phyloP scores from a whole-genome alignment of 1,284 basidiomycete genomes.

The Fomitopsis palustris region DNA sequence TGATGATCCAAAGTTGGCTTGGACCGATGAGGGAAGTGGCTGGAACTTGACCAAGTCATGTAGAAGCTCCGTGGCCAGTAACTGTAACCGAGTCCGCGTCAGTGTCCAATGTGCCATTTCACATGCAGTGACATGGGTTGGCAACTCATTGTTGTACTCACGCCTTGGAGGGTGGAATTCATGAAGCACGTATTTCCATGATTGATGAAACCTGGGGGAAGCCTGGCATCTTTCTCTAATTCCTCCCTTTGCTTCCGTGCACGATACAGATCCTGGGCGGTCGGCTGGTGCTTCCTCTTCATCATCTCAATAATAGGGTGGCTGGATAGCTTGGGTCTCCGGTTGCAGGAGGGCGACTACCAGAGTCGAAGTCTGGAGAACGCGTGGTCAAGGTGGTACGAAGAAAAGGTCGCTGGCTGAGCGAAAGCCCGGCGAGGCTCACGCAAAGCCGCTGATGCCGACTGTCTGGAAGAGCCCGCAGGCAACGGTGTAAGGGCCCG shows the following conservation, averaged over 20 bases:
- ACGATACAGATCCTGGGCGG: slow-evolving; percentile 61
- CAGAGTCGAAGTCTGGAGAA: not conserved
- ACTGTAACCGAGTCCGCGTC: slow-evolving; percentile 31
- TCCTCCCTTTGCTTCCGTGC: slow-evolving; percentile 60
- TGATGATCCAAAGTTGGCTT: slow-evolving; percentile 34
- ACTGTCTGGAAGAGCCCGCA: not conserved
- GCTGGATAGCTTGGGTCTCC: not conserved
- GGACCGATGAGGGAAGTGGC: slow-evolving; percentile 38
- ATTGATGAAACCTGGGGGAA: slow-evolving; percentile 78
- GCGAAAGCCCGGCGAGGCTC: not conserved
- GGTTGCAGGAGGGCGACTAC: not conserved
- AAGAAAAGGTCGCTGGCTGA: not conserved
- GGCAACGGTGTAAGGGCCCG: not conserved
- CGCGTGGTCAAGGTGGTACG: not conserved
- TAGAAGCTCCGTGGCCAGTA: slow-evolving; percentile 63
- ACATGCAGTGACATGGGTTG: not conserved
- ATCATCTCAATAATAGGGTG: slow-evolving; percentile 37
- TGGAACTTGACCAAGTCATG: slow-evolving; percentile 58
- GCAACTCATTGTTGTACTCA: slow-evolving; percentile 23
- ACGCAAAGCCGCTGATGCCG: not conserved
- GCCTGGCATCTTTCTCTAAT: slow-evolving; percentile 48
- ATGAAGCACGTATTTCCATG: slow-evolving; percentile 93
- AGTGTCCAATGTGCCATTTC: not conserved
- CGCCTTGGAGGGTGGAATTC: slow-evolving; percentile 81
- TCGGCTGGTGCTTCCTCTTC: slow-evolving; percentile 47